Percentiles rank a stretch among this genome's conserved stretches.
Evolutionary conservation across 345 rosid species (phyloP).

Genomic region (Passiflora organensis): DNA sequence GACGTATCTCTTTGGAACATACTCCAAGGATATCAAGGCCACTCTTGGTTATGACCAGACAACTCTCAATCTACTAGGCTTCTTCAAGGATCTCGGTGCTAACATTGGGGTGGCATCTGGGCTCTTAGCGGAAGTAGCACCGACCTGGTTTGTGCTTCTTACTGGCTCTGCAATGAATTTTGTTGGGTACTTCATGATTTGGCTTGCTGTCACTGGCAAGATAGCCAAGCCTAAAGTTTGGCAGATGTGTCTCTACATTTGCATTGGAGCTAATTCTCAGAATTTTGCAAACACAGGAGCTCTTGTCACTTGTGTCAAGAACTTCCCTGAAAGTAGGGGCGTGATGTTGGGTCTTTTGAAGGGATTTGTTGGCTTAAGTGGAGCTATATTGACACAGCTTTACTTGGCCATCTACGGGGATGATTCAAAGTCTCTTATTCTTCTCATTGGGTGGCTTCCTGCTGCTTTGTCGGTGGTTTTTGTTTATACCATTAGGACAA

Average conservation of each 20-base stretch:
- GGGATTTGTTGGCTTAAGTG: conserved; percentile 80
- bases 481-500: conserved; percentile 56
- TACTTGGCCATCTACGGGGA: conserved; percentile 74
- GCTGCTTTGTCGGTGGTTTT: conserved; percentile 67
- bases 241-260: conserved; percentile 83
- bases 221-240: conserved; percentile 65
- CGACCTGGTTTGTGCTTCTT: conserved; percentile 80
- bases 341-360: conserved; percentile 71
- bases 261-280: conserved; percentile 78
- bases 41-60: conserved; percentile 76
- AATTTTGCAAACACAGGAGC: conserved; percentile 88
- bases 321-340: conserved; percentile 85
- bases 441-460: conserved; percentile 80
- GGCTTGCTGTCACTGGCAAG: conserved; percentile 60
- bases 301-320: conserved; percentile 75
- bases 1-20: conserved; percentile 73
- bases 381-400: conserved; percentile 75
- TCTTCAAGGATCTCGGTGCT: conserved; percentile 86
- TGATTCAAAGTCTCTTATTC: conserved; percentile 65
- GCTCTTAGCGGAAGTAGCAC: conserved; percentile 78
- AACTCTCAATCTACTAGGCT: conserved; percentile 73
- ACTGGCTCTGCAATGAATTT: conserved; percentile 82
- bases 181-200: conserved; percentile 76
- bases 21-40: conserved; percentile 71
- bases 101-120: conserved; percentile 75